Base-by-base conservation (phyloP, 225 moss, liverwort and hornwort genomes). In the Takakia lepidozioides region DNA sequence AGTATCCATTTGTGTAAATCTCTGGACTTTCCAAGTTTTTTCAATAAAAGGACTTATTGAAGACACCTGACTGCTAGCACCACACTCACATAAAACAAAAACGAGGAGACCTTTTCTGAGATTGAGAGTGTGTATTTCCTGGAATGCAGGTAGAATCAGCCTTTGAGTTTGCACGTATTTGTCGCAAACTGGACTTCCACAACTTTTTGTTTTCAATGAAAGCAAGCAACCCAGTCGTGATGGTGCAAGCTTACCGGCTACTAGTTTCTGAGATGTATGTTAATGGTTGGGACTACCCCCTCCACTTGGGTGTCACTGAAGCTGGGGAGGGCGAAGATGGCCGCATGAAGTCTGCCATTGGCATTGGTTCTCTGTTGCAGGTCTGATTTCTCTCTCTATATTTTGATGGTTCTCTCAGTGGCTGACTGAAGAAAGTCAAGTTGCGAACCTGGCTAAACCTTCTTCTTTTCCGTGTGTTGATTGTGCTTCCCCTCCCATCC, bases 321-420 rank as follows among this genome's bases (percentile, higher is more conserved):
- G 98, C 98, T 54, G 98, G 98, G 66, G 98, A 98, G 57, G 98
- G 98, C 41, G 98, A 98, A 76, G 98, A 98, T 64, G 98, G 98
- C 46, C 87, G 98, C 34, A 98, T 98, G 98, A 91, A 98, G 64
- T 98, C 98, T 48, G 98, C 98, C 16, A 98, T 98, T 48, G 98
- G 98, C 48, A 98, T 98, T 56, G 98, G 98, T 34, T 82, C 98
- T 25, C 69, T 98, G 37, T 65, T 98, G 52, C 95, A 89, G 93
- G 93, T 93, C 58, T 42, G 24, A 40, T 16, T 48, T 11, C 13
- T n/a, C n/a, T n/a, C n/a, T n/a, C n/a, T n/a, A n/a, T n/a, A n/a
- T n/a, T n/a, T n/a, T n/a, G n/a, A n/a, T n/a, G n/a, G n/a, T n/a
- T n/a, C n/a, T n/a, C n/a, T n/a, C n/a, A n/a, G n/a, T n/a, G n/a